Evolutionary conservation across 148 eudicot species (phyloP), one percentile per base, ranked within the genome.

Genomic region (Euryodendron excelsum): DNA sequence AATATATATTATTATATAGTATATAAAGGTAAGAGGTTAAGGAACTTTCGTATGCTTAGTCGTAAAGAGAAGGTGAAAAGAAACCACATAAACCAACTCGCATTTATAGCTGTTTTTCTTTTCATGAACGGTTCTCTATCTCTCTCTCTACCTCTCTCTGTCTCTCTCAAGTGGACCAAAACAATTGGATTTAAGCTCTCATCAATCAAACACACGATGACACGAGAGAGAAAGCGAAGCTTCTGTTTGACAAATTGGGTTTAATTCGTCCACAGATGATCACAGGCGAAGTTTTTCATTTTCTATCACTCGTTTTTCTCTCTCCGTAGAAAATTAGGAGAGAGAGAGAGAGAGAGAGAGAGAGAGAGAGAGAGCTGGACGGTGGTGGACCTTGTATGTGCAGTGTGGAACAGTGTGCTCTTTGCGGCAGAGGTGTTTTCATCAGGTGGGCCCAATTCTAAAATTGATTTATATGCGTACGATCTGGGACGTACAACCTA

Each of bases 11-110:
- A 37, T 3, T 67, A 1, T 50, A 30, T 34, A 48, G 52, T 13
- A 39, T 68, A 23, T 12, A 9, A 55, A 61, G 31, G 65, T 30
- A 37, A 44, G 68, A 30, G 13, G 61, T 36, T 71, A 72, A 28
- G 11, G 66, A 20, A 33, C 18, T 15, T 56, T 15, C 12, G 63
- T 28, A 82, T 79, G 63, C 90, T 85, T 87, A 83, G 85, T 74
- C 45, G 85, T 81, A 79, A 85, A 87, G 88, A 58, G 87, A 80
- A 74, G 39, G 63, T 52, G 73, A 56, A 82, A 67, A 34, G 64
- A 76, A 76, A 76, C 81, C 81, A 72, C 84, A 83, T 78, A 59
- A 88, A 86, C 86, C 91, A 80, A 84, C 91, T 82, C 63, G 82
- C 84, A 88, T 85, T 88, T 77, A 86, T 75, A 75, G 80, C 64